Evolutionary conservation across 2,329 filamentous ascomycete genomes (phyloP), one percentile per base, ranked within the genome.

Genomic region (Sporothrix protearum): DNA sequence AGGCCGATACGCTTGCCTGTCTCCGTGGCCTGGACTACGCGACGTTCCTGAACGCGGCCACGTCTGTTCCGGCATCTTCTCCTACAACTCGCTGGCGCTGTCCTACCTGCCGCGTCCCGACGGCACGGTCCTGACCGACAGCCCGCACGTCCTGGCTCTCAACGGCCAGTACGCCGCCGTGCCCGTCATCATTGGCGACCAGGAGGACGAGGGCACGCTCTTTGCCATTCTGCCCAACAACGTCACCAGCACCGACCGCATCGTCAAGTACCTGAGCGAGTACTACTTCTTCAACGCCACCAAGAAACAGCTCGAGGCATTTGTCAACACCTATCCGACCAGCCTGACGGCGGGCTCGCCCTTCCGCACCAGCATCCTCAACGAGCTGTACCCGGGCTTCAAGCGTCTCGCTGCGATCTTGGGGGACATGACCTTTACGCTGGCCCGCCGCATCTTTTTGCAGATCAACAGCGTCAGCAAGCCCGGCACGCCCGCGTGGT

Each of bases 151-250:
- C 0, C 81, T 92, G 5, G 81, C 85, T 1, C 71, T 75, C 2
- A 76, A 78, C 0, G 88, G 89, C 14, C 83, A 84, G 7, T 85
- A 84, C 73, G 78, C 84, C 28, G 80, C 81, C 1, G 84, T 86
- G 1, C 84, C 84, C 49, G 82, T 83, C 80, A 85, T 86, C 75
- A 85, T 91, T 51, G 91, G 92, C 57, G 86, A 93, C 77, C 91
- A 93, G 79, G 91, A 94, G 81, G 92, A 95, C 77, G 92, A 95
- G 79, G 91, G 92, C 25, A 93, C 92, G 0, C 79, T 94, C 1
- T 93, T 94, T 77, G 83, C 89, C 8, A 82, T 94, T 42, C 89
- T 90, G 78, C 90, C 92, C 75, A 77, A 80, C 45, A 92, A 94
- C 78, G 81, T 94, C 68, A 91, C 87, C 9, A 90, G 85, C 0